Conservation (phyloP, 495 filamentous ascomycete genomes). For the Tirmania nivea region DNA sequence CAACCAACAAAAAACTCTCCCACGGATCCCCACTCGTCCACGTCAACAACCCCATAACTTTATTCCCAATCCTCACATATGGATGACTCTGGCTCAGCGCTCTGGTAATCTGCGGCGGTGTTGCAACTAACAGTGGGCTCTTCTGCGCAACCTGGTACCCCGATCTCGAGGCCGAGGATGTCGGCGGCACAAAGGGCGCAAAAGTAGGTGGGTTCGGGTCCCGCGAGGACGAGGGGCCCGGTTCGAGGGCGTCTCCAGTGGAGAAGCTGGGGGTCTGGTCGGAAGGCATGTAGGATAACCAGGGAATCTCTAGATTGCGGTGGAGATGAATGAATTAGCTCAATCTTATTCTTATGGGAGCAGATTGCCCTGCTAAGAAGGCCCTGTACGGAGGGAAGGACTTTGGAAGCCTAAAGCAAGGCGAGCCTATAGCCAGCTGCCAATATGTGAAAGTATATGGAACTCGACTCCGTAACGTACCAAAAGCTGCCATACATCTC, state of each 20-base stretch:
- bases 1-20: constrained; percentile 84
- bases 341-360: neutral
- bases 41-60: constrained; percentile 58
- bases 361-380: too few species aligned
- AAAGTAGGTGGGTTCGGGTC: constrained; percentile 48
- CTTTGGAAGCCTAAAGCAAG: neutral
- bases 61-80: constrained; percentile 71
- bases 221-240: constrained; percentile 7
- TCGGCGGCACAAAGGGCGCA: constrained; percentile 66
- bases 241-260: constrained; percentile 18
- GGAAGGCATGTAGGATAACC: constrained; percentile 30
- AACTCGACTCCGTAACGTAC: constrained; percentile 21
- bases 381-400: neutral
- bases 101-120: constrained; percentile 78
- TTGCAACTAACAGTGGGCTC: constrained; percentile 76
- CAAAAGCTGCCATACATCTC: constrained; percentile 40
- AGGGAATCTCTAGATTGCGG: constrained; percentile 35
- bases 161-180: constrained; percentile 49
- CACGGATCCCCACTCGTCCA: constrained; percentile 88
- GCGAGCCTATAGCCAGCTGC: neutral
- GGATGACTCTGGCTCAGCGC: constrained; percentile 86
- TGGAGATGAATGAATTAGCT: constrained; percentile 7
- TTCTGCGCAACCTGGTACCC: constrained; percentile 93
- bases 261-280: constrained; percentile 18
- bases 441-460: constrained; percentile 1